Evolutionary conservation across 2,329 filamentous ascomycete genomes (phyloP).

Genomic region (Verticillium nubilum): DNA sequence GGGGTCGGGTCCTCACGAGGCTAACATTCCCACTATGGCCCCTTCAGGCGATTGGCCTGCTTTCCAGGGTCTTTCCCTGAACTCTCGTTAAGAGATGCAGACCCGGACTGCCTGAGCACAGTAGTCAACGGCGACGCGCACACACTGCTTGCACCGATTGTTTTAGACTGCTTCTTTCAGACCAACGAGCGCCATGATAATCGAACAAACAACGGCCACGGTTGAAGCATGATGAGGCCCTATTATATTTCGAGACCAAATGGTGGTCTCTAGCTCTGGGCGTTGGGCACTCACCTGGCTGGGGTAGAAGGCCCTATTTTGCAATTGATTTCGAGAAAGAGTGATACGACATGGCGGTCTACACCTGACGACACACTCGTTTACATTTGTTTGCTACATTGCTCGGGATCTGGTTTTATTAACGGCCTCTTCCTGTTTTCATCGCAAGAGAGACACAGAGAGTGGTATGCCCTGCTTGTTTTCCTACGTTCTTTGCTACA

Average conservation of each 20-base stretch:
- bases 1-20: slow-evolving; percentile 23
- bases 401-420: neutral
- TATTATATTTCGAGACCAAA: neutral
- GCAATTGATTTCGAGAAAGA: neutral
- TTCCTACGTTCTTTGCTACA: neutral
- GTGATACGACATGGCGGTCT: neutral
- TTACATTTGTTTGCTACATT: neutral
- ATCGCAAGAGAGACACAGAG: neutral
- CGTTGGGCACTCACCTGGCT: neutral
- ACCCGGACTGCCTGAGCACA: neutral
- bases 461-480: neutral
- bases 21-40: slow-evolving; percentile 4
- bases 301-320: neutral
- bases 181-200: neutral
- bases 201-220: neutral
- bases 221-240: neutral
- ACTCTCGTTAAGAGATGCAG: slow-evolving; percentile 42
- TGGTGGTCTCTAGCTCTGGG: neutral
- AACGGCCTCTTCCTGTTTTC: neutral
- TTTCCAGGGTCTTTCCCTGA: slow-evolving; percentile 70
- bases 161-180: neutral
- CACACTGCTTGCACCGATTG: neutral
- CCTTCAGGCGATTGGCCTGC: slow-evolving; percentile 54
- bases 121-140: neutral
- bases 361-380: neutral